Base-by-base conservation (phyloP, 192 early-diverging fungal species). In the Haplosporangium gracile region DNA sequence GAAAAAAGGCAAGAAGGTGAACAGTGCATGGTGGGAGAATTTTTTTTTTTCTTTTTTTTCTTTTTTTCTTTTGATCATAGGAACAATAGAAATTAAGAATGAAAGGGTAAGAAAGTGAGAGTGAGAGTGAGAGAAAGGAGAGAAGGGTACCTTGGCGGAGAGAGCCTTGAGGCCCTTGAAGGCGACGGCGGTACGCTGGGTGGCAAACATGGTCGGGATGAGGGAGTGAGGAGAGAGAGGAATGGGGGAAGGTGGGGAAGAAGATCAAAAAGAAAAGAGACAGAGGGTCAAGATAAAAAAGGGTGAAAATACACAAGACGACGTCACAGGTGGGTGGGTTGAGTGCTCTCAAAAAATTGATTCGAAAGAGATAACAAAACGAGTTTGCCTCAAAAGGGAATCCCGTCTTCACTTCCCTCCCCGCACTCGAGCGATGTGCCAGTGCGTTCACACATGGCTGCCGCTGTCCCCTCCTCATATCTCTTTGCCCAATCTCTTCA, bases 111-210 rank as follows among this genome's bases (percentile, higher is more conserved):
- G 29, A 53, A 29, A 68, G 60, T 26, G 20, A 45, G 72, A n/a
- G n/a, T 10, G 42, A 34, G 16, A 43, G 47, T 8, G 36, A 36
- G 36, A 26, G 40, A 11, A 29, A 43, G 47, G 36, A 36, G 24
- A 53, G 26, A 32, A 20, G 26, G 16, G 22, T 83, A 82, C 77
- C 80, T 88, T 88, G 75, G 83, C 69, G 43, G 83, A 85, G 74
- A 85, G 78, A 71, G 83, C 55, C 83, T 85, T 79, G 83, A 85
- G 77, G 72, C 82, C 82, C 51, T 79, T 75, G 82, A 85, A 63
- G 78, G 83, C 83, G 72, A 79, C 74, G 38, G 83, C 74, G 63
- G 83, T 74, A 47, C 83, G 83, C 70, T 76, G 74, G 51, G 78
- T 65, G 47, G 78, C 83, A 69, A 80, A 85, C 83, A 85, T 85